Base-by-base conservation (phyloP, 1,284 basidiomycete species). In the Malassezia yamatoensis region DNA sequence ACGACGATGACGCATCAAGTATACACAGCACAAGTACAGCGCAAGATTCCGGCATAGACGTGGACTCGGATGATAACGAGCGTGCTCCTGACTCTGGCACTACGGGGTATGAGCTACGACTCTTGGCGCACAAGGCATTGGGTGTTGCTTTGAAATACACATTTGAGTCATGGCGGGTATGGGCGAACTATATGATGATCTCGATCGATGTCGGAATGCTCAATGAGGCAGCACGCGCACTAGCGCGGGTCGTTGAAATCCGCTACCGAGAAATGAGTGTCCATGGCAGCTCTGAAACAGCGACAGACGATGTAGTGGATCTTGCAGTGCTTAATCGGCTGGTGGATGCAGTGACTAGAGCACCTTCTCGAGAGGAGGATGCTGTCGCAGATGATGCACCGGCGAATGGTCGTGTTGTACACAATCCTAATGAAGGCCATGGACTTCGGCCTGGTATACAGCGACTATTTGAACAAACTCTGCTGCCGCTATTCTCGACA, bases 171-270 rank as follows among this genome's bases (percentile, higher is more conserved):
- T 98, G 93, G 93, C 82, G 88, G 15, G 91, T 99, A 83, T 99
- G 94, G 94, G 81, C 82, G 64, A 99, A 99, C 78, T 96, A 91
- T 79, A 93, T 91, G 86, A 80, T 96, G 64, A 85, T 98, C 36
- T 82, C 88, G 7, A 81, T 96, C 75, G 90, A 96, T 67, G 86
- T 96, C 13, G 93, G 91, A 7, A 87, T 96, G 75, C 80, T 96
- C 42, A 79, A 83, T 8, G 93, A 99, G 73, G 86, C 90, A 0
- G 84, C 83, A 50, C 84, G 88, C 21, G 91, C 91, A 0, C 80
- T 90, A 45, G 81, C 81, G 0, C 84, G 90, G 5, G 80, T 96
- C 32, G 82, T 94, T 34, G 88, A 93, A 71, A 84, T 87, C 68
- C 83, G 85, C 8, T 64, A 72, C 7, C 52, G 58, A 7, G 62